Base-by-base conservation (phyloP, 176 grass and related monocot species). In the Chrysopogon serrulatus region DNA sequence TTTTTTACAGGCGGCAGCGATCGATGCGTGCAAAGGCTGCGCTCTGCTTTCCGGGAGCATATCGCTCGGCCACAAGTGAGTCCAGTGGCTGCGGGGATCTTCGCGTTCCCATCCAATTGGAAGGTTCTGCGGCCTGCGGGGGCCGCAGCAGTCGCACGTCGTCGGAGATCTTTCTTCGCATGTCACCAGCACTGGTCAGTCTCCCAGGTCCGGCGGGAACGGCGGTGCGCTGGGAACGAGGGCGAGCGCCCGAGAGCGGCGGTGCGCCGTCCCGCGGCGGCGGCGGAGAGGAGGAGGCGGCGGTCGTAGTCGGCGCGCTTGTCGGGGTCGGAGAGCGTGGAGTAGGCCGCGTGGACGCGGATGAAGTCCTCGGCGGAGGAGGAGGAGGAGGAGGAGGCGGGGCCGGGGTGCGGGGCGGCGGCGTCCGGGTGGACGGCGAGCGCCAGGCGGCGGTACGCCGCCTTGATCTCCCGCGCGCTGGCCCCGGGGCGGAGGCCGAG, bases 151-250 rank as follows among this genome's bases (percentile, higher is more conserved):
- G 13, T 31, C 42, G 31, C 28, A 24, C 16, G 45, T 27, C 35
- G 13, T 36, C 34, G 3, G 63, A 21, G 37, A 21, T 63, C 42
- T 73, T 68, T 17, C 4, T 47, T 21, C 43, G 16, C 18, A 34
- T 14, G 15, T 90, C 81, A 94, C 92, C 88, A 94, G 86, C 88
- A 94, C 83, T 94, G 88, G 63, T 94, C 88, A 3, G 92, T 94
- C 83, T 91, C 92, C 92, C 92, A 94, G 2, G 86, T 91, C 17
- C 92, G 92, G 62, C 83, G 88, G 17, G 70, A 31, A 5, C 80
- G 42, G 67, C 3, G 37, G 64, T 8, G 24, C 31, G 64, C 79
- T 0, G 92, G 88, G 79, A 88, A 91, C 30, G 92, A 68, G 7
- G 88, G 76, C 45, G 64, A 91, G 51, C 73, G 71, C 23, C 75